Evolutionary conservation across 495 filamentous ascomycete species (phyloP).

Genomic region (Aspergillus cristatus): DNA sequence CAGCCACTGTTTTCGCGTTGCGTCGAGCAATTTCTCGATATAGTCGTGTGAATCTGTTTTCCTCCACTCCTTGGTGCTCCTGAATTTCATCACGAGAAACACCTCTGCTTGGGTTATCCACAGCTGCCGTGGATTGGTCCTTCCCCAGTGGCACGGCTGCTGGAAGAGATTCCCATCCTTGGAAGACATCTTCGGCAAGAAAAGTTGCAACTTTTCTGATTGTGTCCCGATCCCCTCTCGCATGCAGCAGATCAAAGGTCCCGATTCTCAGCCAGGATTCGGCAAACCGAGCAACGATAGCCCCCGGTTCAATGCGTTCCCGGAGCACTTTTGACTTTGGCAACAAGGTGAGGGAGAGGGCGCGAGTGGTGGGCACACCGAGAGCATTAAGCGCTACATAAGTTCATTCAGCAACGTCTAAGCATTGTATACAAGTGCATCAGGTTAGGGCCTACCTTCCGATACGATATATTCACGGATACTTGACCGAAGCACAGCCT

Average conservation of each 20-base stretch:
- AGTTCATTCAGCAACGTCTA: constrained; percentile 1
- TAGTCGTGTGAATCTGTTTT: constrained; percentile 79
- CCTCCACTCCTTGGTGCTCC: constrained; percentile 52
- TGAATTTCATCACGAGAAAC: constrained; percentile 50
- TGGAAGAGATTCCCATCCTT: constrained; percentile 74
- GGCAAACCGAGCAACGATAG: constrained; percentile 87
- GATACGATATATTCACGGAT: constrained; percentile 91
- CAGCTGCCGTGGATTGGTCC: constrained; percentile 25
- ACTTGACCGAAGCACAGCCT: constrained; percentile 81
- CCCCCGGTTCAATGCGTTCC: constrained; percentile 84
- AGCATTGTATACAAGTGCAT: neutral
- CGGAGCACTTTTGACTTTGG: constrained; percentile 63
- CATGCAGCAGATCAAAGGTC: constrained; percentile 81
- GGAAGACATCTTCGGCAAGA: constrained; percentile 74
- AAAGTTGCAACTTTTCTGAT: constrained; percentile 70
- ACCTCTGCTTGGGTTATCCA: constrained; percentile 35
- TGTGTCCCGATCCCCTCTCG: constrained; percentile 66
- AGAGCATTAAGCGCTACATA: constrained; percentile 60
- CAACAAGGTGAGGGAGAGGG: constrained; percentile 68
- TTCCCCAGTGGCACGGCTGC: constrained; percentile 30
- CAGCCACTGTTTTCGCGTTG: constrained; percentile 82
- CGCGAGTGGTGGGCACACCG: constrained; percentile 76
- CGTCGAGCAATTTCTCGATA: constrained; percentile 81
- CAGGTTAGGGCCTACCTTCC: constrained; percentile 41
- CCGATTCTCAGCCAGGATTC: constrained; percentile 85